Evolutionary conservation across 2,329 filamentous ascomycete species (phyloP).

Genomic region (Aspergillus sp.): DNA sequence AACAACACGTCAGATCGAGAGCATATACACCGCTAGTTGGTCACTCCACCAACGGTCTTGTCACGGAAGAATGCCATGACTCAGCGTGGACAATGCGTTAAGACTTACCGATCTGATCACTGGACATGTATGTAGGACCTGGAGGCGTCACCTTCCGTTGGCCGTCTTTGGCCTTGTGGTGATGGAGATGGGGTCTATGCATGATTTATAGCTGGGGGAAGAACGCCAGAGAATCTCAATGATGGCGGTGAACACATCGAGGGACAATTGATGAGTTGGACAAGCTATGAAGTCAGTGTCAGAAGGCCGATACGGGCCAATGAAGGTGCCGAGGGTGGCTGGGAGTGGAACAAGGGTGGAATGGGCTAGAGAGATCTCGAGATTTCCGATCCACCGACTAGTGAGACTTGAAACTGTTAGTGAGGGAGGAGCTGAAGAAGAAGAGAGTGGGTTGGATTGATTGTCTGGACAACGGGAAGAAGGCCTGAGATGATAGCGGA

Average conservation of each 20-base stretch:
- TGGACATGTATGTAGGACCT: conserved; percentile 45
- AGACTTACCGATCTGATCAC: conserved; percentile 45
- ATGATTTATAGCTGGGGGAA: conserved; percentile 29
- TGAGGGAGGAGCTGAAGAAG: neutral
- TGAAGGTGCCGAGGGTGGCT: conserved; percentile 12
- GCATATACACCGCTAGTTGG: conserved; percentile 6
- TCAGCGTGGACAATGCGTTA: conserved; percentile 16
- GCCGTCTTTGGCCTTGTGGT: conserved; percentile 31
- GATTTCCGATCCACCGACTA: conserved; percentile 1
- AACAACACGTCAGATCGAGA: conserved; percentile 8
- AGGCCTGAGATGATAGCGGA: too few species aligned
- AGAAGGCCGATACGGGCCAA: conserved; percentile 12
- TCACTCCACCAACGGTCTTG: conserved; percentile 15
- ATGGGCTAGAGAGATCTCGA: conserved; percentile 13
- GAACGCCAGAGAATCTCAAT: neutral
- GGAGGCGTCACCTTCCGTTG: conserved; percentile 47
- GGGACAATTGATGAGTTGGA: conserved; percentile 13
- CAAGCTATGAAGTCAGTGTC: conserved; percentile 16
- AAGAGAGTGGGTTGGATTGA: neutral
- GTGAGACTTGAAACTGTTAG: conserved; percentile 11
- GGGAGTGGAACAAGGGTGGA: conserved; percentile 13
- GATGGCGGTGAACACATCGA: conserved; percentile 3
- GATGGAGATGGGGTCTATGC: conserved; percentile 29
- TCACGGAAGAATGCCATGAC: conserved; percentile 15
- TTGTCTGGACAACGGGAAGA: neutral